Base-by-base conservation (phyloP, 2,329 filamentous ascomycete species). In the Dryadomyces sulphureus region DNA sequence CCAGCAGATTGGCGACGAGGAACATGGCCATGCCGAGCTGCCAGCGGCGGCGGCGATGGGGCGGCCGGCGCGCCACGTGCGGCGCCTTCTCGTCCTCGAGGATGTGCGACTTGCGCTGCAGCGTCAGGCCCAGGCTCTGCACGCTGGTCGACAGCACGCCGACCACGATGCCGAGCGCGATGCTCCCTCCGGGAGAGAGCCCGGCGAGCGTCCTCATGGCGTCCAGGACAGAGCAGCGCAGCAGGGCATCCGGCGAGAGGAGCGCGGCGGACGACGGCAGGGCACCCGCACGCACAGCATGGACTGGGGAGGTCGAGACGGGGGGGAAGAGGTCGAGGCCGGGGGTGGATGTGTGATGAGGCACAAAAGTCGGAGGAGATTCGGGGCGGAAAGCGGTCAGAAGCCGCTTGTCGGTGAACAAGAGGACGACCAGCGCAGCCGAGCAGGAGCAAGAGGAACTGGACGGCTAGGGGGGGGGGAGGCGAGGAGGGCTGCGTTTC, bases 21-120 rank as follows among this genome's bases (percentile, higher is more conserved):
- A 98, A 98, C 79, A 98, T 92, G 59, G 80, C 78, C 89, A 98
- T 96, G 48, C 92, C 92, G 51, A 93, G 69, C 75, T 95, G 92
- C 92, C 92, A 98, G 73, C 88, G 76, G 57, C 89, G 77, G 58
- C 92, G 77, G 59, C 83, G 82, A 65, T 95, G 93, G 5, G 92
- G 87, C 39, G 92, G 90, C 50, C 90, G 75, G 54, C 84, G 81
- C 49, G 81, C 69, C 64, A 92, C 79, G 61, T 86, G 81, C 7
- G 73, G 73, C 44, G 79, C 77, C 64, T 94, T 94, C 67, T 93
- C 87, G 67, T 98, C 92, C 69, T 98, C 92, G 59, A 96, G 79
- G 54, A 98, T 82, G 66, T 98, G 92, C 52, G 92, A 96, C 66
- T 98, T 96, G 61, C 92, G 86, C 66, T 98, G 92, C 22, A 98